A percentile compares a stretch with the other conserved stretches of the same genome.
phyloP scores from a whole-genome alignment of 495 filamentous ascomycete species.

The Wilcoxina mikolae region DNA sequence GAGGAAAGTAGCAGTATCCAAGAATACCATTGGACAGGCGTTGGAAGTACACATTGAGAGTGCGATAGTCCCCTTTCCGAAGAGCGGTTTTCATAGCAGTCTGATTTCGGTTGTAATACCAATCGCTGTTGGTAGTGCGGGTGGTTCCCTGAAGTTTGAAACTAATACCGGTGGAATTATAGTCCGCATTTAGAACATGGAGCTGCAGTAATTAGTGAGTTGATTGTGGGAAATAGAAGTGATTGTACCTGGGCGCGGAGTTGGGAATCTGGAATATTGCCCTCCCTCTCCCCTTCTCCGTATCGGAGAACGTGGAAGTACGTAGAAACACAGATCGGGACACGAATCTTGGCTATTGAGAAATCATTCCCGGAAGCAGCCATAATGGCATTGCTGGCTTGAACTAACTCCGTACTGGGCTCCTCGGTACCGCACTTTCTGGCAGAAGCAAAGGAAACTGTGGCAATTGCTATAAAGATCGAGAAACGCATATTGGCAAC shows the following conservation, averaged over 20 bases:
- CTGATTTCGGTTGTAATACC: slow-evolving; percentile 39
- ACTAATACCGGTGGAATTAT: slow-evolving; percentile 36
- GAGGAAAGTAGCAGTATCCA: slow-evolving; percentile 42
- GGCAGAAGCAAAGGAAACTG: slow-evolving; percentile 26
- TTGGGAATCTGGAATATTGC: slow-evolving; percentile 36
- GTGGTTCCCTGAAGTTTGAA: slow-evolving; percentile 40
- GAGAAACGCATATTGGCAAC: slow-evolving; percentile 31
- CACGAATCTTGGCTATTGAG: neutral
- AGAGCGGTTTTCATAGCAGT: slow-evolving; percentile 44
- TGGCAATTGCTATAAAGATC: slow-evolving; percentile 24
- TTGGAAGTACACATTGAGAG: slow-evolving; percentile 53
- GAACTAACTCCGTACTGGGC: neutral
- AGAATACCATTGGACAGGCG: slow-evolving; percentile 37
- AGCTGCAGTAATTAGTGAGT: slow-evolving; percentile 33
- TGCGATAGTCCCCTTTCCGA: slow-evolving; percentile 43
- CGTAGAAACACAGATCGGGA: slow-evolving; percentile 33
- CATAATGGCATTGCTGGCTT: neutral
- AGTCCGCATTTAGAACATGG: slow-evolving; percentile 37
- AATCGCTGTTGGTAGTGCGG: slow-evolving; percentile 43
- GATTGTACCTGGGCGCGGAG: slow-evolving; percentile 29
- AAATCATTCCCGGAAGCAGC: neutral
- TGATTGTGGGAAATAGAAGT: slow-evolving; percentile 3
- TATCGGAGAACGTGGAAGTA: slow-evolving; percentile 51
- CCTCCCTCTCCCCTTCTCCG: slow-evolving; percentile 33
- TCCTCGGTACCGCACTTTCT: slow-evolving; percentile 4